Evolutionary conservation across 179 eudicot species (phyloP).

Genomic region (Beta macrorhiza): DNA sequence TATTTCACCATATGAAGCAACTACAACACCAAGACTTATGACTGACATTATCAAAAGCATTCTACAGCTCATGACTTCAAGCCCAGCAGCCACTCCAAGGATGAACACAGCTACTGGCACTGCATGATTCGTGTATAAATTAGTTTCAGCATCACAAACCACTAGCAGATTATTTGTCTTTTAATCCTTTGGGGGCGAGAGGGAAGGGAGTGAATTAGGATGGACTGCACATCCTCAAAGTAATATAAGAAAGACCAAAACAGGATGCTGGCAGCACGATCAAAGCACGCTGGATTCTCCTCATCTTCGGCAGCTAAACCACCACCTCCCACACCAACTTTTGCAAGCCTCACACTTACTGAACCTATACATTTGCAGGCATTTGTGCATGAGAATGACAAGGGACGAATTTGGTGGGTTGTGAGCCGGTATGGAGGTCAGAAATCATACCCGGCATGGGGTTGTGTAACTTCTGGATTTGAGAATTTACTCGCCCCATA

Average conservation of each 20-base stretch:
- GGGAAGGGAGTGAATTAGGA: background rate
- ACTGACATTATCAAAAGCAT: slow-evolving; percentile 95
- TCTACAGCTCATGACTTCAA: slow-evolving; percentile 86
- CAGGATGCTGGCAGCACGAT: background rate
- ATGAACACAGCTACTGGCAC: slow-evolving; percentile 98
- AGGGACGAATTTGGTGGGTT: no score
- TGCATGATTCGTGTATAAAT: slow-evolving; percentile 38
- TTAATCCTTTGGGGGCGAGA: background rate
- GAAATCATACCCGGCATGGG: no score
- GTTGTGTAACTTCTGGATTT: no score
- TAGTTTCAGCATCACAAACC: slow-evolving; percentile 8
- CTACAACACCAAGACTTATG: slow-evolving; percentile 90
- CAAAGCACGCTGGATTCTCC: background rate
- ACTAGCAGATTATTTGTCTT: background rate
- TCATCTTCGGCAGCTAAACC: background rate
- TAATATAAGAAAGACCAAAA: background rate
- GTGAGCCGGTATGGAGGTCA: no score
- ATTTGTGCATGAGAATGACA: background rate
- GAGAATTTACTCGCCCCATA: no score
- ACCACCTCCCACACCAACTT: background rate
- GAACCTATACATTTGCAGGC: background rate
- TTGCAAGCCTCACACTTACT: background rate
- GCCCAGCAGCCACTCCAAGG: slow-evolving; percentile 92
- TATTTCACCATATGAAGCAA: slow-evolving; percentile 96
- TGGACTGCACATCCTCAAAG: background rate